phyloP scores from a whole-genome alignment of 768 basidiomycete genomes.

The Phylloporus sp. region DNA sequence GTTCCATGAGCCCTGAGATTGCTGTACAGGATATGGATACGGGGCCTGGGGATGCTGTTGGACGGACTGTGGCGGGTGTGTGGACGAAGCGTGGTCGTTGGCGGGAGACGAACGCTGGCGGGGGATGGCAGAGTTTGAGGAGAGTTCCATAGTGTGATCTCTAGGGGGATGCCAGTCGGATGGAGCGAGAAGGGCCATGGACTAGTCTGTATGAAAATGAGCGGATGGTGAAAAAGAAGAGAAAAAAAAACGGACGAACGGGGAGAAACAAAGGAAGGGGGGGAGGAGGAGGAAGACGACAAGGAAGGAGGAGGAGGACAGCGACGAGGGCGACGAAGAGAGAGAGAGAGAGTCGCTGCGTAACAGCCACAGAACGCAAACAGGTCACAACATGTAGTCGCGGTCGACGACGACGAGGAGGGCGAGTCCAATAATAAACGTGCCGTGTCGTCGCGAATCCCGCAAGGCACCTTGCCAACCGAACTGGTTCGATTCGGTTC shows the following conservation, averaged over 20 bases:
- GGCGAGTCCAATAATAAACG: too few relatives aligned
- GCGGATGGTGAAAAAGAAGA: not conserved
- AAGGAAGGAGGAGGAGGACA: too few relatives aligned
- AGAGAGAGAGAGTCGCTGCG: not conserved
- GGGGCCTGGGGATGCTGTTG: constrained; percentile 31
- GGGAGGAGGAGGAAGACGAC: not conserved
- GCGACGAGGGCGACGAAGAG: too few relatives aligned
- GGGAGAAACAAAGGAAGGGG: not conserved
- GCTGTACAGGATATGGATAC: constrained; percentile 68
- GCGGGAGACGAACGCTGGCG: constrained; percentile 60
- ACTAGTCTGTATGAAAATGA: constrained; percentile 14
- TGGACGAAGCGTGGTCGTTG: constrained; percentile 42
- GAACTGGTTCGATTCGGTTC: not conserved
- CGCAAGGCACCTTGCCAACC: not conserved
- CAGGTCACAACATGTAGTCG: constrained; percentile 11
- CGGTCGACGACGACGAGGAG: constrained; percentile 7
- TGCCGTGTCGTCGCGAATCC: too few relatives aligned
- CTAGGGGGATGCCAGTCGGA: constrained; percentile 69
- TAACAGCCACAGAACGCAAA: constrained; percentile 17
- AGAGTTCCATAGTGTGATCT: constrained; percentile 60
- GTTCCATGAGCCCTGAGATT: constrained; percentile 66
- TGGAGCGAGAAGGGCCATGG: constrained; percentile 77
- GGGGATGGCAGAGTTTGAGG: constrained; percentile 39
- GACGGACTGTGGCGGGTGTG: constrained; percentile 23
- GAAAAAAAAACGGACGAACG: not conserved